These are phyloP conservation scores for Phyllosticta ampelicida DNA, from an alignment of 2,329 filamentous ascomycete species.

Conservation along the genomic window DNA sequence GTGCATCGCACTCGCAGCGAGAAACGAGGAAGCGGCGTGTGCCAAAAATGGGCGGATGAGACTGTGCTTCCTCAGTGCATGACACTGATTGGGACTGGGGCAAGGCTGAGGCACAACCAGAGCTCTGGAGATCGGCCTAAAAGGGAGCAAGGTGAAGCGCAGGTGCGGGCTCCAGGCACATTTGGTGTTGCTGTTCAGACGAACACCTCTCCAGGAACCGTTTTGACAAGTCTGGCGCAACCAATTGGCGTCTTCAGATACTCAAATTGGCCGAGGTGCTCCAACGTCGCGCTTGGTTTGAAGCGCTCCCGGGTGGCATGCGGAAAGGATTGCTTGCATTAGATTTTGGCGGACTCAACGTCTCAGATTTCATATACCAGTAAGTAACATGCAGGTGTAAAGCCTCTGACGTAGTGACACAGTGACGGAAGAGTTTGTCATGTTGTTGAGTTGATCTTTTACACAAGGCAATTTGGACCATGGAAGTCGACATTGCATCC, in stretches of 20 bases:
- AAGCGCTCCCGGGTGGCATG: not conserved
- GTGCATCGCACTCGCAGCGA: not conserved
- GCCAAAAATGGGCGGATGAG: not conserved
- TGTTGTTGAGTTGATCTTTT: not conserved
- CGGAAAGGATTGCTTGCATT: not conserved
- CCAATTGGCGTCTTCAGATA: not conserved
- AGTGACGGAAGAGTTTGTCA: not conserved
- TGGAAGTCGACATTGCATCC: not conserved
- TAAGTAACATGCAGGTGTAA: not conserved
- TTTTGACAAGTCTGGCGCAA: not conserved
- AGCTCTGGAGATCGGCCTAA: not conserved
- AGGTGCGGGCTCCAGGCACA: not conserved
- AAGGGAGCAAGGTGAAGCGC: not conserved
- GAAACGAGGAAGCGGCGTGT: not conserved
- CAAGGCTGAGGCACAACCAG: not conserved
- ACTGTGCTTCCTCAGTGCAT: not conserved
- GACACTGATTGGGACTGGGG: not conserved
- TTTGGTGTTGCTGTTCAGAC: not conserved
- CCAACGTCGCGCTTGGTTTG: not conserved
- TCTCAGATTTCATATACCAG: not conserved
- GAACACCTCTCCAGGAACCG: not conserved
- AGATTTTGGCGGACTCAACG: not conserved
- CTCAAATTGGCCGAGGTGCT: not conserved
- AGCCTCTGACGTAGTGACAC: not conserved
- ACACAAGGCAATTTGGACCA: not conserved